These are phyloP conservation scores for Vararia minispora DNA, from an alignment of 768 basidiomycete species.

Conservation along the genomic window DNA sequence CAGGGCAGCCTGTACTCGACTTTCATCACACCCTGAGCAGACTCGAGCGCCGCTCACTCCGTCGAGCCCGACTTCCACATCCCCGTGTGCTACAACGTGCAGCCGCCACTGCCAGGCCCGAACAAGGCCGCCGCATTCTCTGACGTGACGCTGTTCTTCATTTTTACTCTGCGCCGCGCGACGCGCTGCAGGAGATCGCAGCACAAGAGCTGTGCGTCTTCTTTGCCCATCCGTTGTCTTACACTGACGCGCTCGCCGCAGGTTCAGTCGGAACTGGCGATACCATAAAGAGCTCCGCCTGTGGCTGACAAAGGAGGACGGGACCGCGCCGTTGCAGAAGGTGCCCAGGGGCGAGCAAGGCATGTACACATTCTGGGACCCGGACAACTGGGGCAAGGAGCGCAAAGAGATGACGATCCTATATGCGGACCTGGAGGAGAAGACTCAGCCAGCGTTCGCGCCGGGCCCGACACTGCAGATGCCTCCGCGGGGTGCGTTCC, in stretches of 20 bases:
- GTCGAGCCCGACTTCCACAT: conserved; percentile 84
- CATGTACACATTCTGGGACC: conserved; percentile 31
- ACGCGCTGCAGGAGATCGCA: conserved; percentile 82
- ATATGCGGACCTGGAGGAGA: conserved; percentile 15
- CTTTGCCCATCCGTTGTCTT: conserved; percentile 10
- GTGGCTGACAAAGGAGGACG: conserved; percentile 75
- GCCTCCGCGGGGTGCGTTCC: conserved; percentile 12
- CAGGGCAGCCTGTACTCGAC: conserved; percentile 72
- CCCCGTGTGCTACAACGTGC: conserved; percentile 81
- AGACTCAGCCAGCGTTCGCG: conserved; percentile 8
- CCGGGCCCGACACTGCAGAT: no score
- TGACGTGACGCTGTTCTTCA: conserved; percentile 93
- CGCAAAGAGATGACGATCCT: conserved; percentile 13
- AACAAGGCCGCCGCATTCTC: conserved; percentile 69
- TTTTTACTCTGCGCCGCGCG: conserved; percentile 88
- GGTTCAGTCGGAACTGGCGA: conserved; percentile 86
- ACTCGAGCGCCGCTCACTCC: conserved; percentile 63
- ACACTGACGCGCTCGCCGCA: conserved; percentile 20
- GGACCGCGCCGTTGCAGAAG: conserved; percentile 57
- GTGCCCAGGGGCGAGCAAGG: conserved; percentile 70
- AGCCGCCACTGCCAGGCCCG: conserved; percentile 68
- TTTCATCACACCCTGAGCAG: conserved; percentile 92
- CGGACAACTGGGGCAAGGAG: conserved; percentile 15
- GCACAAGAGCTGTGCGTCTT: conserved; percentile 77
- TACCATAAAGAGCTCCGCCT: conserved; percentile 81